Base-by-base conservation (phyloP, 2,329 filamentous ascomycete genomes). In the Lasiodiplodia gonubiensis region DNA sequence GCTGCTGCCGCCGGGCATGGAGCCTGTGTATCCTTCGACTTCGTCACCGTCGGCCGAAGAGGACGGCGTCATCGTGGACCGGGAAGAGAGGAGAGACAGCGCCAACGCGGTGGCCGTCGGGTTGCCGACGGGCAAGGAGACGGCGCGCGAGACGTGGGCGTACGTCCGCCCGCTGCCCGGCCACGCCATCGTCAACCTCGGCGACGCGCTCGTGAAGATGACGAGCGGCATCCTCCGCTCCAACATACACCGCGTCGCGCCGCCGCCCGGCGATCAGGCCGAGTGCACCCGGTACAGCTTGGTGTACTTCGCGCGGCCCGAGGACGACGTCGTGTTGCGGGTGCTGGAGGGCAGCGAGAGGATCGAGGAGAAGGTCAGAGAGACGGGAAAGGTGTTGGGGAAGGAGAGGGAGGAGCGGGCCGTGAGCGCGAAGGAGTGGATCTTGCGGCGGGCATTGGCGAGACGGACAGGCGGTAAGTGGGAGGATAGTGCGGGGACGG, bases 221-320 rank as follows among this genome's bases (percentile, higher is more conserved):
- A 80, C 80, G 0, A 76, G 73, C 0, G 81, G 80, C 0, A 68
- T 75, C 11, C 68, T 85, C 68, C 76, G 80, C 67, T 78, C 75
- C 25, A 81, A 80, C 27, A 72, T 80, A 3, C 85, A 87, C 73
- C 79, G 85, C 2, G 84, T 87, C 25, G 81, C 82, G 11, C 76
- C 77, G 33, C 80, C 85, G 46, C 83, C 84, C 0, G 83, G 83
- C 0, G 71, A 74, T 12, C 85, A 87, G 72, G 78, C 73, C 2
- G 73, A 76, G n/a, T 68, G 66, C 18, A 80, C 78, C 23, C 76
- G 86, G 65, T 84, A 82, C 71, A 86, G 84, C 74, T 70, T 87
- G 23, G 85, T 86, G 11, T 87, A 87, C 71, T 87, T 87, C 73
- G 76, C 80, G 33, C 73, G 86, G 69, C 85, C 85, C 3, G 83